Percentiles rank a stretch among this genome's conserved stretches.
phyloP scores from a whole-genome alignment of 768 basidiomycete species.

The Podaxis mareebaensis region DNA sequence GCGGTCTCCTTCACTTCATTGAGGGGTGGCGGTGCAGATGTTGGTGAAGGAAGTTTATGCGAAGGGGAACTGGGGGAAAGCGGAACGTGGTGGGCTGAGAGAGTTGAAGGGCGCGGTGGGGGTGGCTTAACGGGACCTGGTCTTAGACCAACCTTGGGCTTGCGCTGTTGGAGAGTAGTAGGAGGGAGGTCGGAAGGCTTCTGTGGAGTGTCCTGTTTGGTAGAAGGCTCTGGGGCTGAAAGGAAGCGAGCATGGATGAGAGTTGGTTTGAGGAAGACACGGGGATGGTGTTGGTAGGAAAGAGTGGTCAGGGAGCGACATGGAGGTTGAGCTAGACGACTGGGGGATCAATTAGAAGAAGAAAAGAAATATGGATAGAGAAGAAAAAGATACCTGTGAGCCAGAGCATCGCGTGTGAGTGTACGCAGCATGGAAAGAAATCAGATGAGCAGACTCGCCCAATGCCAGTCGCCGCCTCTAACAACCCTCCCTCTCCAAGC shows the following conservation, averaged over 20 bases:
- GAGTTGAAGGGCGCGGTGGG: constrained; percentile 23
- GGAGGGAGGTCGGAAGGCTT: constrained; percentile 19
- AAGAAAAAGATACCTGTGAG: constrained; percentile 15
- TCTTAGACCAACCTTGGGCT: constrained; percentile 58
- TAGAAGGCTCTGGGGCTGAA: constrained; percentile 18
- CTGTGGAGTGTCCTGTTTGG: neutral
- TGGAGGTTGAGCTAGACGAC: neutral
- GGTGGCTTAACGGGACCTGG: constrained; percentile 56
- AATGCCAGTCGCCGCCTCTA: neutral
- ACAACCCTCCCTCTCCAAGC: neutral
- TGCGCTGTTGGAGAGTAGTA: constrained; percentile 33
- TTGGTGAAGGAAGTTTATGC: constrained; percentile 17
- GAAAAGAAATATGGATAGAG: neutral
- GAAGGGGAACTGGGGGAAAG: constrained; percentile 22
- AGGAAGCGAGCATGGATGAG: constrained; percentile 16
- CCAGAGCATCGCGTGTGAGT: constrained; percentile 17
- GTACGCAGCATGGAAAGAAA: constrained; percentile 21
- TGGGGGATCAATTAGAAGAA: neutral
- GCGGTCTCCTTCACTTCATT: constrained; percentile 48
- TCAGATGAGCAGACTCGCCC: neutral
- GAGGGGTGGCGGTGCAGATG: constrained; percentile 23
- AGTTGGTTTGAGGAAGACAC: neutral
- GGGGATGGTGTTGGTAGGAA: neutral
- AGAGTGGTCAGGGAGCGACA: neutral
- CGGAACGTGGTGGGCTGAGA: constrained; percentile 23